phyloP scores from a whole-genome alignment of 2,329 filamentous ascomycete genomes.

The Blastomyces silverae region DNA sequence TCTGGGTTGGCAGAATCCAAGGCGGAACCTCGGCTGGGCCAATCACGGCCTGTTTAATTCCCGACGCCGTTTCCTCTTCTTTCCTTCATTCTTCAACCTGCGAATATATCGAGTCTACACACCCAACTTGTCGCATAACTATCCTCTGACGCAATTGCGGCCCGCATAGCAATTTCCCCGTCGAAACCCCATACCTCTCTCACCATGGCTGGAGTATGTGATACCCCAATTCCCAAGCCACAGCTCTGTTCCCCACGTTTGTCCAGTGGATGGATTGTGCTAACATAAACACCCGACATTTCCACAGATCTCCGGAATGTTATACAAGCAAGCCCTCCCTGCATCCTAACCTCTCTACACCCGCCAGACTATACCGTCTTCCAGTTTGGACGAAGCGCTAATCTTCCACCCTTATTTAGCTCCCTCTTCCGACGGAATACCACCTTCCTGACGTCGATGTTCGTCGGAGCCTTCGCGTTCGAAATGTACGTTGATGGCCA shows the following conservation, averaged over 20 bases:
- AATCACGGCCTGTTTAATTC: conserved; percentile 20
- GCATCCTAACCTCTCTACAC: background rate
- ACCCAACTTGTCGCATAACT: background rate
- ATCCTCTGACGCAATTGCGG: conserved; percentile 8
- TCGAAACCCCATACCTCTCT: conserved; percentile 21
- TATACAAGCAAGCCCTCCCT: conserved; percentile 53
- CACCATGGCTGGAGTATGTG: conserved; percentile 57
- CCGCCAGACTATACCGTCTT: conserved; percentile 22
- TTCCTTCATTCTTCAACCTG: conserved; percentile 4
- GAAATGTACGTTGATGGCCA: conserved; percentile 65
- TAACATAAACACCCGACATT: conserved; percentile 27
- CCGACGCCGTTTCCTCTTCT: conserved; percentile 15
- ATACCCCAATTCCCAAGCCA: conserved; percentile 1
- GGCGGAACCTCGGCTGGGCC: conserved; percentile 12
- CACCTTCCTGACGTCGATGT: conserved; percentile 80
- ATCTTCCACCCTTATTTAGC: conserved; percentile 47
- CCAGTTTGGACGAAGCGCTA: conserved; percentile 19
- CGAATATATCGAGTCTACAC: background rate
- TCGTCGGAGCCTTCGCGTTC: conserved; percentile 79
- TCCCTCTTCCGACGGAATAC: conserved; percentile 78
- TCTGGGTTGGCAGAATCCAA: conserved; percentile 10
- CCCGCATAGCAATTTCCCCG: background rate
- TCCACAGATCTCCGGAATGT: conserved; percentile 45
- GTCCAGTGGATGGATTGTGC: conserved; percentile 28
- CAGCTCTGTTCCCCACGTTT: background rate